Evolutionary conservation across 768 basidiomycete genomes (phyloP).

Genomic region (Suillus discolor): DNA sequence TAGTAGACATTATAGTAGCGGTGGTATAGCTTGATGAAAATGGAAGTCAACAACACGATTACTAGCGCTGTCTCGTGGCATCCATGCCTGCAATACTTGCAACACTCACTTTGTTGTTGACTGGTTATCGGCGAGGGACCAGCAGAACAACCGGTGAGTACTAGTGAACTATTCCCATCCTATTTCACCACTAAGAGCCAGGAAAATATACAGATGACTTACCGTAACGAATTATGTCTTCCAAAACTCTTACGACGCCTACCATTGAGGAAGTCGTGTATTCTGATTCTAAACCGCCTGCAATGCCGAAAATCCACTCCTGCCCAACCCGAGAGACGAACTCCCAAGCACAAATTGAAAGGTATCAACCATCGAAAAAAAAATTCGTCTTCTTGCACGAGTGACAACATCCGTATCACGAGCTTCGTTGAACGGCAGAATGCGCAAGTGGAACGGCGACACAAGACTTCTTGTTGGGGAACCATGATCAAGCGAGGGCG

Average conservation of each 20-base stretch:
- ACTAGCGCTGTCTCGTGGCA: too few relatives aligned
- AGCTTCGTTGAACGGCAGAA: neutral
- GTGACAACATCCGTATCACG: neutral
- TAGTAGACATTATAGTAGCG: too few relatives aligned
- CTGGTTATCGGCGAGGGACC: too few relatives aligned
- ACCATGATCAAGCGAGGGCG: neutral
- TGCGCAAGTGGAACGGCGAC: too few relatives aligned
- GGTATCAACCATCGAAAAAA: neutral
- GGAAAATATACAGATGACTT: neutral
- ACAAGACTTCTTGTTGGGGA: too few relatives aligned
- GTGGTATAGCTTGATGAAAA: too few relatives aligned
- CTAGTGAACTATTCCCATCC: neutral
- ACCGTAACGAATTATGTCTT: neutral
- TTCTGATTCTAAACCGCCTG: neutral
- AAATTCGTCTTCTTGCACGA: neutral
- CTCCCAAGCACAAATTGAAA: neutral
- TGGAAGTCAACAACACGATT: too few relatives aligned
- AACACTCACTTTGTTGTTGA: too few relatives aligned
- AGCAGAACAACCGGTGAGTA: too few relatives aligned
- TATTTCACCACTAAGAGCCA: neutral
- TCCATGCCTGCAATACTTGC: too few relatives aligned
- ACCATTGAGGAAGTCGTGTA: neutral
- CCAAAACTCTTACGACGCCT: neutral
- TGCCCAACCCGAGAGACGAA: neutral
- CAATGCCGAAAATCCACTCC: neutral